Evolutionary conservation across 148 eudicot genomes (phyloP).

Genomic region (Vaccinium darrowii): DNA sequence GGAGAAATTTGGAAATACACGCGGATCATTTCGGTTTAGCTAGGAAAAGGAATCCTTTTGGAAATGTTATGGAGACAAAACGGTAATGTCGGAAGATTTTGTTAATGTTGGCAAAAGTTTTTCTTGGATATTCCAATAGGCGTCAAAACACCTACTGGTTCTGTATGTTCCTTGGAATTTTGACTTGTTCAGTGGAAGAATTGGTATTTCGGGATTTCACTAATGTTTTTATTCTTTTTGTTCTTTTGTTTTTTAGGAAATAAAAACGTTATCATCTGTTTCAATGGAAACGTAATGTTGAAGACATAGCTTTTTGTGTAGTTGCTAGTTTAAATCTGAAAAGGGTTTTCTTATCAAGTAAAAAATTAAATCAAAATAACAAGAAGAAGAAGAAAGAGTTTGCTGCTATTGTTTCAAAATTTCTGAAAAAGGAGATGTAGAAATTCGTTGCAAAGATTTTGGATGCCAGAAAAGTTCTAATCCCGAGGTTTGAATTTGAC

Average conservation of each 20-base stretch:
- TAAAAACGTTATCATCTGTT: neutral
- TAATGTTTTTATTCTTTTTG: neutral
- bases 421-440: neutral
- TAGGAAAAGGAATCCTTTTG: neutral
- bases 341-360: neutral
- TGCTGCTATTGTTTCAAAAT: neutral
- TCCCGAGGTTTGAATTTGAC: slow-evolving; percentile 19
- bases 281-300: neutral
- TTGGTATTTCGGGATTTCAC: neutral
- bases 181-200: neutral
- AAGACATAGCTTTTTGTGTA: neutral
- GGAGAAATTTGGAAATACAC: neutral
- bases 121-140: neutral
- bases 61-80: neutral
- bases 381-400: neutral
- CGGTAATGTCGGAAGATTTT: neutral
- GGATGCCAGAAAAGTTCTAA: slow-evolving; percentile 14
- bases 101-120: neutral
- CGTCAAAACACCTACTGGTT: neutral
- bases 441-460: neutral
- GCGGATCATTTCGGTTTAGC: neutral
- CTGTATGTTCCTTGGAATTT: neutral
- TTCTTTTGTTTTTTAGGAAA: neutral
- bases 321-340: slow-evolving; percentile 4
- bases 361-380: neutral